Percentiles rank a stretch among this genome's conserved stretches.
phyloP scores from a whole-genome alignment of 352 stramenopile species.

The Plasmopara viticola region DNA sequence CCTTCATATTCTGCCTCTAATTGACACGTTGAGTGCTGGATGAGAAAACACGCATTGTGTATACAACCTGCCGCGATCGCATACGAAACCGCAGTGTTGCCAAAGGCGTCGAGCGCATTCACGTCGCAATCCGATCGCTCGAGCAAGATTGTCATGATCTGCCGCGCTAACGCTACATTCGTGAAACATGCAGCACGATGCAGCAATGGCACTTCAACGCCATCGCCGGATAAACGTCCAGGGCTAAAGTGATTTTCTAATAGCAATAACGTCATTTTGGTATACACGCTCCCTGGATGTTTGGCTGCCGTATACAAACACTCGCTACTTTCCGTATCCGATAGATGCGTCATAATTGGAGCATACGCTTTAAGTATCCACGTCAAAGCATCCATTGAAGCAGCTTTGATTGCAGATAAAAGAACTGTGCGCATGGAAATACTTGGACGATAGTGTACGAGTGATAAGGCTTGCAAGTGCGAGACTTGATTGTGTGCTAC shows the following conservation, averaged over 20 bases:
- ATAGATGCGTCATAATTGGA: conserved; percentile 6
- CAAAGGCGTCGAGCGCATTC: conserved; percentile 48
- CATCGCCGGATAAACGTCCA: conserved; percentile 47
- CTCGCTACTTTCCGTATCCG: conserved; percentile 11
- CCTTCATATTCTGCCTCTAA: conserved; percentile 61
- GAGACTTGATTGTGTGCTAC: conserved; percentile 29
- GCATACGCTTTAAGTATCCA: conserved; percentile 32
- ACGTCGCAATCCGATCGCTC: conserved; percentile 26
- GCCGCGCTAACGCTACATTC: conserved; percentile 11
- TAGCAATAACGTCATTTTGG: conserved; percentile 36
- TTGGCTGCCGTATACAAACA: conserved; percentile 15
- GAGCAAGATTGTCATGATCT: conserved; percentile 26
- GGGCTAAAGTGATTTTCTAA: conserved; percentile 22
- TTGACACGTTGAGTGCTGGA: conserved; percentile 18
- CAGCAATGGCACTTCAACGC: conserved; percentile 37
- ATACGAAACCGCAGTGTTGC: conserved; percentile 41
- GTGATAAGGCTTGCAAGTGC: conserved; percentile 24
- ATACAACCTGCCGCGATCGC: conserved; percentile 31
- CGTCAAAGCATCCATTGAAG: conserved; percentile 30
- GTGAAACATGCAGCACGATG: conserved; percentile 47
- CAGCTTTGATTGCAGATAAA: conserved; percentile 20
- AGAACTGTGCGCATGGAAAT: conserved; percentile 11
- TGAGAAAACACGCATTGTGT: conserved; percentile 35
- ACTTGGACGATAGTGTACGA: neutral
- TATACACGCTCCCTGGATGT: conserved; percentile 31